These are phyloP conservation scores for Penicillium bialowiezense DNA, from an alignment of 495 filamentous ascomycete genomes.

Conservation along the genomic window DNA sequence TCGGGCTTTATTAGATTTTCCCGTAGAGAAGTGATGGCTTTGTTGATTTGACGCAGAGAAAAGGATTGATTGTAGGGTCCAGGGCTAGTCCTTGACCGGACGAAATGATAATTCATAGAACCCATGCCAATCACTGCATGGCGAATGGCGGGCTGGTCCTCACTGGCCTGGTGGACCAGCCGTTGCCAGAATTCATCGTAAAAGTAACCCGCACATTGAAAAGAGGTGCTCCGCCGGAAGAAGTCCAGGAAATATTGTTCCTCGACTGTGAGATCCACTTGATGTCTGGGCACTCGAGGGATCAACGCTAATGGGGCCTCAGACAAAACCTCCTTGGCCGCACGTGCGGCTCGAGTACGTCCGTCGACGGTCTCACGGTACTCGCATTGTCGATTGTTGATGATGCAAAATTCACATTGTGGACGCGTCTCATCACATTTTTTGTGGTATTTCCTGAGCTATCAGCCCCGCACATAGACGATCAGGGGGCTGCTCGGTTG, in stretches of 20 bases:
- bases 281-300: neutral
- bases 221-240: conserved; percentile 27
- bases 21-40: conserved; percentile 32
- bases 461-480: neutral
- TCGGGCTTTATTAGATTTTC: conserved; percentile 18
- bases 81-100: neutral
- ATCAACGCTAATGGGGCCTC: neutral
- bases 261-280: conserved; percentile 9
- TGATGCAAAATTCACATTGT: neutral
- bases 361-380: neutral
- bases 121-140: conserved; percentile 46
- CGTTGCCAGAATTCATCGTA: conserved; percentile 50
- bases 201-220: conserved; percentile 41
- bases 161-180: conserved; percentile 49
- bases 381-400: neutral
- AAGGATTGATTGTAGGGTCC: conserved; percentile 14
- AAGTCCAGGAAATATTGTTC: conserved; percentile 18
- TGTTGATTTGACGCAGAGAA: conserved; percentile 45
- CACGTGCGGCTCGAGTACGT: neutral
- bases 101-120: conserved; percentile 37
- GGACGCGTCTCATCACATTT: neutral
- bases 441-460: neutral
- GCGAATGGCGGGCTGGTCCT: conserved; percentile 47
- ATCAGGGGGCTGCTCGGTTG: neutral
- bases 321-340: neutral